Base-by-base conservation (phyloP, 2,329 filamentous ascomycete genomes). In the Fusarium sp. region DNA sequence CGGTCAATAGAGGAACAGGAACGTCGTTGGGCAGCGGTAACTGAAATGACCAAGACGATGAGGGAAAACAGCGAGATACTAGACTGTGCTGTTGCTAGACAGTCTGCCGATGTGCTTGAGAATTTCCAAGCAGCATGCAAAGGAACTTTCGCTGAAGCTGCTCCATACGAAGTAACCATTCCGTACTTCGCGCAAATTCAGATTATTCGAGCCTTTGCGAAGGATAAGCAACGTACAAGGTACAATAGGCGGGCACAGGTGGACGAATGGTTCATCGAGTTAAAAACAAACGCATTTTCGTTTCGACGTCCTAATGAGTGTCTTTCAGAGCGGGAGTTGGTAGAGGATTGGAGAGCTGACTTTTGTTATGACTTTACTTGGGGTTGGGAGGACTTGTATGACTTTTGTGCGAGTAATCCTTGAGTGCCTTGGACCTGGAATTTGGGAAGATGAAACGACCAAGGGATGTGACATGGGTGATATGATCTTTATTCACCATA, bases 121-220 rank as follows among this genome's bases (percentile, higher is more conserved):
- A 31, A 41, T 4, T 39, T 69, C 4, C 20, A 66, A 10, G 48
- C 20, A 9, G 66, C 63, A 8, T 57, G 46, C 9, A 36, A 46
- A 25, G 62, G 58, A 13, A 42, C 33, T 2, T 60, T 35, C 15
- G 3, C 14, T 15, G 35, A 27, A 13, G 27, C 14, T 6, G 40
- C 58, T 23, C 11, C n/a, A 15, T 66, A 41, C 36, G 47, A 58
- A 20, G 48, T 37, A 14, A 54, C 51, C 3, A 69, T 69, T 20
- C 65, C 66, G 5, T 69, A 58, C 11, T 66, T 69, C 54, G 66
- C 65, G 9, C 54, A 53, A 21, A 33, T 69, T 6, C 47, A 45
- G 11, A 57, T 69, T n/a, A 43, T 21, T 7, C 21, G 13, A 15
- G 11, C 35, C 17, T 13, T 35, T 35, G 33, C 33, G 15, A 46